Base-by-base conservation (phyloP, 2,329 filamentous ascomycete species). In the Beauveria scarabaeidicola region DNA sequence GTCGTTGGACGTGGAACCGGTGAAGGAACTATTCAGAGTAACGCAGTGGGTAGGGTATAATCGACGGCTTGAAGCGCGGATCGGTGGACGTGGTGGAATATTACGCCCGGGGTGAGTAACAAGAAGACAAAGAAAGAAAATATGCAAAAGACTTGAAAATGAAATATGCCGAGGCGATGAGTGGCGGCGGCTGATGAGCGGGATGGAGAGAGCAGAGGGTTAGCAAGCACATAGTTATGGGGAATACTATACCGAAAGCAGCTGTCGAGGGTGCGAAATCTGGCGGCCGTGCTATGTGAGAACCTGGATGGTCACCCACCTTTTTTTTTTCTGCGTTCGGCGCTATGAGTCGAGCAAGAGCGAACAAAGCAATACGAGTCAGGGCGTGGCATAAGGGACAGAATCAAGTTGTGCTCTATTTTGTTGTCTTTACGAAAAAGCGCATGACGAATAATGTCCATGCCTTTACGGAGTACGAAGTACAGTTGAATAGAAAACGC, bases 281-380 rank as follows among this genome's bases (percentile, higher is more conserved):
- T 55, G 40, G 36, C 3, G 41, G 55, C 17, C 32, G 56, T 36
- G 47, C n/a, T 32, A 23, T 29, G 23, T 27, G 48, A 40, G 57
- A 53, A 59, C 57, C 57, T 48, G 47, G 57, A 59, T 59, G 57
- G 57, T 29, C 48, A 46, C 36, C 56, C 56, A 41, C 13, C 54
- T 41, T 48, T 50, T 48, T 47, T 47, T 21, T 48, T 44, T 36
- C 32, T 36, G 32, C 32, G 32, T 36, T 36, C 11, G 13, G 32
- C 32, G 32, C 32, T 36, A 36, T 36, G 32, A 36, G 32, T 36
- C 13, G 32, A 36, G 32, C 32, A 36, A 36, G 10, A 36, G 32
- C 32, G 5, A 36, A 36, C 32, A 36, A 15, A 15, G 32, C 13
- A 15, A 15, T 15, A 36, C 32, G 32, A 36, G 11, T 36, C 32